A percentile compares a stretch with the other conserved stretches of the same genome.
These are phyloP conservation scores for Sporothrix inflata DNA, from an alignment of 2,329 filamentous ascomycete genomes.

Conservation along the genomic window DNA sequence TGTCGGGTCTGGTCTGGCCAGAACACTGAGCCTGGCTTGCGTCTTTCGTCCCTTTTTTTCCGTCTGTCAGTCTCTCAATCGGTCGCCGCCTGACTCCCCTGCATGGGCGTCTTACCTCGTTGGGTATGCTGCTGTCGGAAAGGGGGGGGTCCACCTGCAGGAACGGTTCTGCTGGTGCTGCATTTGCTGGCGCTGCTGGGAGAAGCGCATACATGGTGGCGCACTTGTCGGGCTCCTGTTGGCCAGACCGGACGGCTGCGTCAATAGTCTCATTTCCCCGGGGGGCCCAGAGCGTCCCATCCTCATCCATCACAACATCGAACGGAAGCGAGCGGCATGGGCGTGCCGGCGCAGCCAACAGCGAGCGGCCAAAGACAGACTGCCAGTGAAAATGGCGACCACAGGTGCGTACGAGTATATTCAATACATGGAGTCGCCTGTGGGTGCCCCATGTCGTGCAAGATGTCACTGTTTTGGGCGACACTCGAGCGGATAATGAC, in stretches of 20 bases:
- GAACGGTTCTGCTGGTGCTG: neutral
- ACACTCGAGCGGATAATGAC: neutral
- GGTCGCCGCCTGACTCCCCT: neutral
- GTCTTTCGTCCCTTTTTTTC: neutral
- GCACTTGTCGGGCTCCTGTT: neutral
- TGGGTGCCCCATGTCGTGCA: neutral
- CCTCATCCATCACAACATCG: too few relatives aligned
- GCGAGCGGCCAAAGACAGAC: neutral
- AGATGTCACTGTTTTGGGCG: neutral
- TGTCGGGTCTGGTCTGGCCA: neutral
- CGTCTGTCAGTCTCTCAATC: too few relatives aligned
- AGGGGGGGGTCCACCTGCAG: constrained; percentile 11
- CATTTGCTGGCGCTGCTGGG: neutral
- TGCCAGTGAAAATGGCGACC: neutral
- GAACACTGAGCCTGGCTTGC: neutral
- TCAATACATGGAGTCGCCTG: neutral
- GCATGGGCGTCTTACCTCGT: neutral
- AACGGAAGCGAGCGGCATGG: too few relatives aligned
- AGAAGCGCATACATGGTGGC: neutral
- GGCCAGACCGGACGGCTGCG: neutral
- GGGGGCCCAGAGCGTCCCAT: neutral
- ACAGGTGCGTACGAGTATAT: neutral
- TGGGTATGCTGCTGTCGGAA: neutral
- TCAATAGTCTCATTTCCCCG: constrained; percentile 24
- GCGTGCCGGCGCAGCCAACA: neutral